Base-by-base conservation (phyloP, 768 basidiomycete genomes). In the Lactarius tabidus region DNA sequence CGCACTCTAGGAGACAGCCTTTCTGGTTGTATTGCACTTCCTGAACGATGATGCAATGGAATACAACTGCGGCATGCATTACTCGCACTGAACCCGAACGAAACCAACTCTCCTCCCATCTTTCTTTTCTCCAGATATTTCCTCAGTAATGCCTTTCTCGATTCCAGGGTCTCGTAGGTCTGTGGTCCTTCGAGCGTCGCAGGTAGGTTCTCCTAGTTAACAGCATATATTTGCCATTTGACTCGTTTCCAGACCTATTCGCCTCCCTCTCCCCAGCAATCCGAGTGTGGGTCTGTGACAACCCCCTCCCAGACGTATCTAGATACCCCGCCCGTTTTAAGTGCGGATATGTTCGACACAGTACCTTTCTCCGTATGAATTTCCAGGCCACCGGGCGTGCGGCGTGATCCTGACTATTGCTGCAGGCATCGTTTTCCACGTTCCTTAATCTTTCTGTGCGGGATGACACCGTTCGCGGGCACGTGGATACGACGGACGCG, bases 331-430 rank as follows among this genome's bases (percentile, higher is more conserved):
- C 57, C 67, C n/a, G 55, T 71, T 38, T 38, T 66, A n/a, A 62
- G 68, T 31, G 33, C 69, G 26, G 66, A 67, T 39, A 60, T 59
- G 1, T 67, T 71, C 38, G 70, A 71, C 45, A 43, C 69, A 28
- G 62, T 59, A 26, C 70, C 70, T 17, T 71, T 71, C 60, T 71
- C 70, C 35, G 70, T 71, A 57, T 12, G 63, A 41, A 48, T 12
- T 41, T 18, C n/a, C 29, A 17, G 39, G 10, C 8, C n/a, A n/a
- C n/a, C n/a, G n/a, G 36, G n/a, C 45, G 26, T 54, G 26, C 48
- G 10, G 58, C 33, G n/a, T 45, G 45, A 23, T n/a, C 26, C 52
- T 62, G 6, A 59, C 53, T 7, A 57, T 29, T 28, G 33, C 43
- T 28, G 4, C n/a, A 70, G 69, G 69, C 64, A 28, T 70, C 69